Percentiles rank a stretch among this genome's conserved stretches.
phyloP scores from a whole-genome alignment of 345 rosid species.

The Schrenkiella parvula region DNA sequence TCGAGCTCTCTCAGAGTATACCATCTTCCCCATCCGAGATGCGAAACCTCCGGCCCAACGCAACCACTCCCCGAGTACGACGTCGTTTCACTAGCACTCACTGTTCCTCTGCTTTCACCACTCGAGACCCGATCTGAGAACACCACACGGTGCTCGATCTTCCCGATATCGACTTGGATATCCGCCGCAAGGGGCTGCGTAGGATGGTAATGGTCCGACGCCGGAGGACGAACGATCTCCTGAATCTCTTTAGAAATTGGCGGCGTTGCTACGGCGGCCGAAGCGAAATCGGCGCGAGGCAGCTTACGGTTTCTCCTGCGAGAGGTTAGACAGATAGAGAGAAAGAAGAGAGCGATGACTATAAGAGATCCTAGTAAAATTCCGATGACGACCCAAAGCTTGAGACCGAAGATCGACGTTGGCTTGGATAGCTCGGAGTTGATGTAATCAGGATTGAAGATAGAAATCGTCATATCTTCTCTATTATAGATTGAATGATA shows the following conservation, averaged over 20 bases:
- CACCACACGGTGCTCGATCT: conserved; percentile 86
- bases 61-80: conserved; percentile 56
- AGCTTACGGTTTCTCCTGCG: conserved; percentile 55
- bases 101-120: conserved; percentile 80
- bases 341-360: conserved; percentile 74
- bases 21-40: conserved; percentile 98
- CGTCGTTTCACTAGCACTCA: conserved; percentile 53
- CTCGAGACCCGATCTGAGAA: conserved; percentile 65
- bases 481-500: neutral
- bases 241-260: conserved; percentile 84
- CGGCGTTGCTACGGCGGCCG: conserved; percentile 41
- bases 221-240: conserved; percentile 56
- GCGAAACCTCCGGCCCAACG: conserved; percentile 89
- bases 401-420: conserved; percentile 86
- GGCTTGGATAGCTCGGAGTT: conserved; percentile 78
- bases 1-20: conserved; percentile 89
- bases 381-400: conserved; percentile 88
- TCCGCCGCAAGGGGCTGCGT: conserved; percentile 56
- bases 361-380: conserved; percentile 78
- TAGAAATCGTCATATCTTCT: conserved; percentile 35
- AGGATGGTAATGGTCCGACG: conserved; percentile 36
- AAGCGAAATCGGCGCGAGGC: conserved; percentile 20
- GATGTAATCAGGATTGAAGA: conserved; percentile 61
- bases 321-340: conserved; percentile 82
- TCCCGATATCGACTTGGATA: conserved; percentile 86